Evolutionary conservation across 805 yeast genomes (phyloP).

Genomic region (Candida hispaniensis): DNA sequence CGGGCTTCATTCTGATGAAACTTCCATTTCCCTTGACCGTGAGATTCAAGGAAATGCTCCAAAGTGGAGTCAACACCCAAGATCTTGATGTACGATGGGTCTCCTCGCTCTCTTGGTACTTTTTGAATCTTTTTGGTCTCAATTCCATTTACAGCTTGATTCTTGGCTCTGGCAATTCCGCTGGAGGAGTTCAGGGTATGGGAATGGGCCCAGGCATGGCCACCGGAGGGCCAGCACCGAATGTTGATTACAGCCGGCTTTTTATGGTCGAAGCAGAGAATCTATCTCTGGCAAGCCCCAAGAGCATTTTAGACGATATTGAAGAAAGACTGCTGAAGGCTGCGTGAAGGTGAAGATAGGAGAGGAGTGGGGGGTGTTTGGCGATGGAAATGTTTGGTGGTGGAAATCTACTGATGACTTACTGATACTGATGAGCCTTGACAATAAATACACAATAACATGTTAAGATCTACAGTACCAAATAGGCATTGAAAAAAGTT

Average conservation of each 20-base stretch:
- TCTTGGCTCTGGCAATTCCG: conserved; percentile 37
- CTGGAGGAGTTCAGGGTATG: conserved; percentile 25
- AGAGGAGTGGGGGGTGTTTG: too few relatives aligned
- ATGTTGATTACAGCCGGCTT: conserved; percentile 42
- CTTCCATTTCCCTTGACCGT: conserved; percentile 87
- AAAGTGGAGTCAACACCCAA: conserved; percentile 71
- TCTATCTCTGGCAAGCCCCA: conserved; percentile 50
- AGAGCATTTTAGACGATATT: conserved; percentile 46
- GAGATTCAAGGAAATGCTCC: conserved; percentile 86
- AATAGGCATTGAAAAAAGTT: too few relatives aligned
- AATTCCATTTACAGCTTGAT: conserved; percentile 65
- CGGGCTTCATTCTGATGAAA: conserved; percentile 79
- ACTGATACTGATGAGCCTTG: too few relatives aligned
- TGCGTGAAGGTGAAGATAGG: too few relatives aligned
- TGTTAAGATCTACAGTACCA: too few relatives aligned
- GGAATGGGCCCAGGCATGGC: conserved; percentile 28
- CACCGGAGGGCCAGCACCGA: conserved; percentile 38
- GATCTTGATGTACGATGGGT: conserved; percentile 89
- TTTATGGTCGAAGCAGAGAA: conserved; percentile 66
- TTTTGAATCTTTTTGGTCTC: conserved; percentile 76
- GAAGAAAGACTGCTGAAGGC: conserved; percentile 41
- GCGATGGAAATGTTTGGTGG: too few relatives aligned
- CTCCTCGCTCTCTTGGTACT: conserved; percentile 90
- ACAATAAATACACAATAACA: too few relatives aligned
- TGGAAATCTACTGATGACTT: too few relatives aligned